Percentiles rank a stretch among this genome's conserved stretches.
These are phyloP conservation scores for Ceratobasidium sp. DNA, from an alignment of 1,284 basidiomycete genomes.

Conservation along the genomic window DNA sequence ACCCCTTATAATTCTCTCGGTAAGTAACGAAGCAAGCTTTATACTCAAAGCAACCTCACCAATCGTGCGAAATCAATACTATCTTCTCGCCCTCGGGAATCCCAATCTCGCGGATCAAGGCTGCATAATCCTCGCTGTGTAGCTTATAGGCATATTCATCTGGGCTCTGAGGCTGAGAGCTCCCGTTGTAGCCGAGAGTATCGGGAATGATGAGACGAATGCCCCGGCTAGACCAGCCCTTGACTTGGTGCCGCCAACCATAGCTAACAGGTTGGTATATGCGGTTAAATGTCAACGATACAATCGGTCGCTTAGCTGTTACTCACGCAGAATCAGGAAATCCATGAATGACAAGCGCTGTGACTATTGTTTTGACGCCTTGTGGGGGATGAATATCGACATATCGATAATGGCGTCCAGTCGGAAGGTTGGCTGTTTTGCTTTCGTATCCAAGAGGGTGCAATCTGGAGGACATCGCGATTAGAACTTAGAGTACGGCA, in stretches of 20 bases:
- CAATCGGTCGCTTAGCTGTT: no score
- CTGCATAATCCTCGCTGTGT: slow-evolving; percentile 37
- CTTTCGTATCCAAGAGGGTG: slow-evolving; percentile 43
- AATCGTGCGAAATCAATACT: slow-evolving; percentile 39
- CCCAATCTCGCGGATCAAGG: slow-evolving; percentile 10
- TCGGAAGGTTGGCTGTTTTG: slow-evolving; percentile 23
- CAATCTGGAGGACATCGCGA: not conserved
- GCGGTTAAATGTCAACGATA: not conserved
- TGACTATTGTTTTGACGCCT: slow-evolving; percentile 29
- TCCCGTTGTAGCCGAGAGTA: slow-evolving; percentile 34
- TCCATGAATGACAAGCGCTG: slow-evolving; percentile 35
- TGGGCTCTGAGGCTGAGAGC: slow-evolving; percentile 35
- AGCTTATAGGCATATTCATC: slow-evolving; percentile 29
- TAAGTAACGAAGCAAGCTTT: no score
- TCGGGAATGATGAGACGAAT: slow-evolving; percentile 42
- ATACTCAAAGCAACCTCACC: not conserved
- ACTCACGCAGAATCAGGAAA: slow-evolving; percentile 44
- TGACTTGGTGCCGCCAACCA: slow-evolving; percentile 40
- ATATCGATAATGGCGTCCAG: slow-evolving; percentile 39
- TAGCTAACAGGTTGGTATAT: slow-evolving; percentile 9
- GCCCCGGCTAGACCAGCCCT: slow-evolving; percentile 41
- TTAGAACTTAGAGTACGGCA: no score
- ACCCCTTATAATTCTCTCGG: no score
- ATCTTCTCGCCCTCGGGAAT: slow-evolving; percentile 38
- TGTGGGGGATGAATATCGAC: slow-evolving; percentile 36